Percentiles rank a stretch among this genome's conserved stretches.
Conservation (phyloP, 2,329 filamentous ascomycete species). For the Sclerotinia minor region DNA sequence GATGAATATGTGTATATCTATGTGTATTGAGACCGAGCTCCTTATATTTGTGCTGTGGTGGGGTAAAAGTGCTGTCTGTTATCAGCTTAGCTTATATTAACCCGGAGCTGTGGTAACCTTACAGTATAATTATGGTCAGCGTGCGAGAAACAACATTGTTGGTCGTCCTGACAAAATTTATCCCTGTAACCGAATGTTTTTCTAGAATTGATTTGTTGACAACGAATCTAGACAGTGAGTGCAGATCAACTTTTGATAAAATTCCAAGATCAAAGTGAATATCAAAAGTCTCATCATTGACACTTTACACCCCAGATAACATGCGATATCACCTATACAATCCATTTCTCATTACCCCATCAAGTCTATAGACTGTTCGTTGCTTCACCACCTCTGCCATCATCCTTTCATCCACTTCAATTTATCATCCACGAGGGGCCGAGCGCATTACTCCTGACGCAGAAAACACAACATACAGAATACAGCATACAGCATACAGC, state of each 20-base stretch:
- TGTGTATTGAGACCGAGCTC: too few relatives aligned
- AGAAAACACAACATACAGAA: conserved; percentile 1
- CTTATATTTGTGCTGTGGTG: not conserved
- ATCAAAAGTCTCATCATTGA: not conserved
- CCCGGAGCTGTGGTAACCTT: not conserved
- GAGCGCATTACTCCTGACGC: conserved; percentile 28
- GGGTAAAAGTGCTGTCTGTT: not conserved
- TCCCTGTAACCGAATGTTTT: conserved; percentile 15
- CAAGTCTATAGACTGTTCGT: conserved; percentile 10
- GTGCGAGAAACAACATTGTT: not conserved
- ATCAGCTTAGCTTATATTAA: too few relatives aligned
- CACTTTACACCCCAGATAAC: not conserved
- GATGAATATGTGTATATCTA: too few relatives aligned
- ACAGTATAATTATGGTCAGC: too few relatives aligned
- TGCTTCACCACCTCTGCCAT: conserved; percentile 9
- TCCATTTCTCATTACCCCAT: not conserved
- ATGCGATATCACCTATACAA: not conserved
- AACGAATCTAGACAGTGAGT: not conserved
- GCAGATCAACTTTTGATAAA: not conserved
- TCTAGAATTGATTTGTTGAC: conserved; percentile 10
- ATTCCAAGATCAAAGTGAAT: not conserved
- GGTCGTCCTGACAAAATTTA: conserved; percentile 10
- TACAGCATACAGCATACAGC: conserved; percentile 3
- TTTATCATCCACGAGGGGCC: conserved; percentile 23
- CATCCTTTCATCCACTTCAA: not conserved